These are phyloP conservation scores for Boletus pseudopeckii DNA, from an alignment of 768 basidiomycete species.

Conservation along the genomic window DNA sequence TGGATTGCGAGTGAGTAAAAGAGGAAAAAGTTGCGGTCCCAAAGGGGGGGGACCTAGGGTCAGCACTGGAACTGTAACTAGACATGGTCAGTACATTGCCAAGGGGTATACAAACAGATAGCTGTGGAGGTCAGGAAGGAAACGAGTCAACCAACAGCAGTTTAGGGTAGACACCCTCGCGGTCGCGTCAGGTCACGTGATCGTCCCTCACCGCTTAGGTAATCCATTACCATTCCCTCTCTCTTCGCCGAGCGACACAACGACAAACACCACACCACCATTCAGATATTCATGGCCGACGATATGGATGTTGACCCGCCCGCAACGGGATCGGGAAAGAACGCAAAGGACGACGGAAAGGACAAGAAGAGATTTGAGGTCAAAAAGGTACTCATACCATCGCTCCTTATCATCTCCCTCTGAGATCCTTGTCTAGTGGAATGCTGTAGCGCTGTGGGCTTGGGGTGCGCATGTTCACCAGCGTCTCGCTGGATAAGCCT, in stretches of 20 bases:
- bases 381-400: slow-evolving; percentile 74
- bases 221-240: background rate
- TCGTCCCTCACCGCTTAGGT: slow-evolving; percentile 10
- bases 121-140: slow-evolving; percentile 27
- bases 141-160: slow-evolving; percentile 24
- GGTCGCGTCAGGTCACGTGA: slow-evolving; percentile 40
- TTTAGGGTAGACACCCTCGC: slow-evolving; percentile 41
- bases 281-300: slow-evolving; percentile 44
- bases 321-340: slow-evolving; percentile 38
- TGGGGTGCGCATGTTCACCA: slow-evolving; percentile 65
- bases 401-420: background rate
- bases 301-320: slow-evolving; percentile 69
- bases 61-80: slow-evolving; percentile 36
- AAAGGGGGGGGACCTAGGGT: slow-evolving; percentile 59
- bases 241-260: background rate
- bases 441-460: slow-evolving; percentile 97
- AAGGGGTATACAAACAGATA: slow-evolving; percentile 8
- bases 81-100: slow-evolving; percentile 40
- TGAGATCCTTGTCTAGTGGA: slow-evolving; percentile 65
- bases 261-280: slow-evolving; percentile 3
- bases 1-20: slow-evolving; percentile 49
- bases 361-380: slow-evolving; percentile 92
- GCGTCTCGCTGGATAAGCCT: slow-evolving; percentile 3
- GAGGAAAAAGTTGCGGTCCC: slow-evolving; percentile 59
- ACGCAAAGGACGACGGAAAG: slow-evolving; percentile 54